Conservation (phyloP, 768 basidiomycete species). For the Astraeus odoratus region DNA sequence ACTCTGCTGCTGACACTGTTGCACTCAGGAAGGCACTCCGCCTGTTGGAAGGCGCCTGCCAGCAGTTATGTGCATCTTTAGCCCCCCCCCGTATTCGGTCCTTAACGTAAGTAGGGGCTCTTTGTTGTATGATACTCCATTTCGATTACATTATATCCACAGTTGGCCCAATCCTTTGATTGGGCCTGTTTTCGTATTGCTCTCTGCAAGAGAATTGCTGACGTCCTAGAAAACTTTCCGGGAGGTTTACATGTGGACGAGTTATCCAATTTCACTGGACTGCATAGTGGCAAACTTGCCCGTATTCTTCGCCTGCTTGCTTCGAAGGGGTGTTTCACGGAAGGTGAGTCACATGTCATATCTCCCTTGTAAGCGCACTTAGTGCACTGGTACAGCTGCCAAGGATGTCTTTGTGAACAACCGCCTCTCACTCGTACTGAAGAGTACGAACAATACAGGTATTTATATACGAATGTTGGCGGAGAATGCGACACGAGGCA, state of each 20-base stretch:
- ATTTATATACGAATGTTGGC: conserved; percentile 5
- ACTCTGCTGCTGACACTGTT: background rate
- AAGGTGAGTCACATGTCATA: conserved; percentile 17
- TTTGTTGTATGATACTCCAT: background rate
- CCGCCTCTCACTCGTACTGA: conserved; percentile 24
- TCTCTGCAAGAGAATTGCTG: background rate
- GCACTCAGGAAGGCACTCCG: conserved; percentile 13
- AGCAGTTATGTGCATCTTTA: conserved; percentile 28
- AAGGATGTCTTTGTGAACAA: conserved; percentile 27
- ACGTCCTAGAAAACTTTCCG: conserved; percentile 17
- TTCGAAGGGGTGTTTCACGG: conserved; percentile 23
- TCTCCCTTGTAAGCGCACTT: background rate
- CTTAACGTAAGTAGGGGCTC: conserved; percentile 22
- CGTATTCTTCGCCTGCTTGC: conserved; percentile 26
- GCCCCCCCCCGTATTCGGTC: conserved; percentile 29
- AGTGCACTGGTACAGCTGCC: conserved; percentile 12
- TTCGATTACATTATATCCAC: background rate
- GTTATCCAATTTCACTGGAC: conserved; percentile 15
- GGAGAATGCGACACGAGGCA: conserved; percentile 10
- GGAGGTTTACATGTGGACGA: conserved; percentile 26
- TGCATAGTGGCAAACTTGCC: conserved; percentile 23
- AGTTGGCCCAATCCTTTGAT: background rate
- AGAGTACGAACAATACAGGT: conserved; percentile 7
- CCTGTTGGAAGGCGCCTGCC: conserved; percentile 30
- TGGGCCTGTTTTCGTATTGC: background rate